These are phyloP conservation scores for Penicillium dipodomyicola DNA, from an alignment of 495 filamentous ascomycete species.

Conservation along the genomic window DNA sequence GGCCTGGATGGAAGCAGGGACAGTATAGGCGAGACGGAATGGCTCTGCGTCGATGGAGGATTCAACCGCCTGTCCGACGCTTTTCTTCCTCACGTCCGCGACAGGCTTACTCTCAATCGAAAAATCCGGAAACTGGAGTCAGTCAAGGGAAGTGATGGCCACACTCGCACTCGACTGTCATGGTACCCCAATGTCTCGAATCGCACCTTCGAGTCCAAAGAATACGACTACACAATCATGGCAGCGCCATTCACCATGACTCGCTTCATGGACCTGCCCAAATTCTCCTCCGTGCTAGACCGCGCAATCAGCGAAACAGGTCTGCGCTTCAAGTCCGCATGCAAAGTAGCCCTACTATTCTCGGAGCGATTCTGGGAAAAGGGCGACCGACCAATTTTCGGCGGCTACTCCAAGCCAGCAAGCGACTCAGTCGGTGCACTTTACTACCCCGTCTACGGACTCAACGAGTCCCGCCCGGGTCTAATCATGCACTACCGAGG, in stretches of 20 bases:
- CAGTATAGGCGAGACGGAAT: conserved; percentile 18
- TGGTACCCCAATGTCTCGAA: conserved; percentile 26
- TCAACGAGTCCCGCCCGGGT: conserved; percentile 59
- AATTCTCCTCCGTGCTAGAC: conserved; percentile 35
- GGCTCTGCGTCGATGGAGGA: conserved; percentile 25
- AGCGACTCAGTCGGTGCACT: conserved; percentile 55
- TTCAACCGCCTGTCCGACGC: conserved; percentile 28
- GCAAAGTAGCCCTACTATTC: conserved; percentile 65
- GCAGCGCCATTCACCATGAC: conserved; percentile 33
- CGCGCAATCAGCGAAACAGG: conserved; percentile 55
- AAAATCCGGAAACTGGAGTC: conserved; percentile 25
- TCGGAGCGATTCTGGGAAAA: conserved; percentile 66
- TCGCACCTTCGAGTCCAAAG: conserved; percentile 22
- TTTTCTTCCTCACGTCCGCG: conserved; percentile 24
- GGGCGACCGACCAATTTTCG: conserved; percentile 55
- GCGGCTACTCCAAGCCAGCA: conserved; percentile 50
- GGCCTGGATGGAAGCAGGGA: conserved; percentile 21
- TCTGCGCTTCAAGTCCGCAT: conserved; percentile 52
- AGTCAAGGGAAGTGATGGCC: conserved; percentile 1
- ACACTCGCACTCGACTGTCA: conserved; percentile 20
- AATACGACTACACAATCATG: conserved; percentile 34
- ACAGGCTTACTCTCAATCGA: conserved; percentile 24
- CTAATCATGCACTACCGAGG: conserved; percentile 57
- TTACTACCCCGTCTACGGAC: conserved; percentile 61
- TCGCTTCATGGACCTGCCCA: conserved; percentile 29